Evolutionary conservation across 139 green algal species (phyloP), one percentile per base, ranked within the genome.

Genomic region (Eudorina sp.): DNA sequence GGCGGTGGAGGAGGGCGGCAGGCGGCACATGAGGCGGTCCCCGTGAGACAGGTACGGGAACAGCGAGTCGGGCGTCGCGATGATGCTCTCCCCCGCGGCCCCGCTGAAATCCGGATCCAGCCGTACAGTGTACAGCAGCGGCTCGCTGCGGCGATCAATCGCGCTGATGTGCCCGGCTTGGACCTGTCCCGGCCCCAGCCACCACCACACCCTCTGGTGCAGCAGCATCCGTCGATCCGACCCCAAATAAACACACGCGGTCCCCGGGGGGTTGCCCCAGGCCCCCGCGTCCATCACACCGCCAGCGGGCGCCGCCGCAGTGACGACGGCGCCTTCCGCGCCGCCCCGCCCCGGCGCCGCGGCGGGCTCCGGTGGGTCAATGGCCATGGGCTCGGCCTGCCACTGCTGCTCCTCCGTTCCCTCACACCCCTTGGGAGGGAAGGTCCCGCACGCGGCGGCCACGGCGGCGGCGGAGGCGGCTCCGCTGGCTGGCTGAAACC

Each of bases 151-250:
- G n/a, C 81, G 81, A 46, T 87, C 81, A 31, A 87, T 78, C 45
- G 81, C n/a, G 18, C 11, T 31, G 18, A 87, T 68, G 34, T 7
- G 62, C 3, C 81, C 81, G 2, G 38, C 2, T 43, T 68, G 64
- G 62, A 43, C 81, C 64, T 78, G 81, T 14, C 45, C 46, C 62
- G 62, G 81, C 31, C 81, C 81, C 81, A 87, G 43, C 64, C 64
- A 87, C 64, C 62, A 87, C 64, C 62, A 87, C 45, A 87, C 81
- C 2, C 45, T 43, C 64, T 87, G 81, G 14, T 68, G n/a, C 64
- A 68, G 5, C 31, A 69, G 81, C 31, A 87, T 48, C 31, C 81
- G 62, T 5, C 81, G 81, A n/a, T 87, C 81, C 4, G 45, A 43
- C 0, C 18, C 81, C n/a, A 31, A 53, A 19, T 16, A 74, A 13